phyloP scores from a whole-genome alignment of 768 basidiomycete species.

The Rubroboletus satanas region DNA sequence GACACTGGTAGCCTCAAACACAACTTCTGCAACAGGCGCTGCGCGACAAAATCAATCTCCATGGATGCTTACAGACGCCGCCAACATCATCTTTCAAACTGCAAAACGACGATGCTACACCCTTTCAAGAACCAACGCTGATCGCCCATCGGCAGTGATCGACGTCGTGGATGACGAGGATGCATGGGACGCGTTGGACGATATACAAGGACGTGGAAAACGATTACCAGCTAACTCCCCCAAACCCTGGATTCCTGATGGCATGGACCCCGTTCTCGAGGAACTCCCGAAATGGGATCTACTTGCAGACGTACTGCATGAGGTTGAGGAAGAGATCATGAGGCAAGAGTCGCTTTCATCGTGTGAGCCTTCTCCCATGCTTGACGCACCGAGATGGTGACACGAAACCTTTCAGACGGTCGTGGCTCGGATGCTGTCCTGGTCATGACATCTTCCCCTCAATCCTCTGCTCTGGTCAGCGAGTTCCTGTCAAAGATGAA shows the following conservation, averaged over 20 bases:
- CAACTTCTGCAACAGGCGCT: conserved; percentile 46
- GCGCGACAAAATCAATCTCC: conserved; percentile 68
- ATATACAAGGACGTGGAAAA: conserved; percentile 32
- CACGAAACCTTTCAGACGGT: conserved; percentile 17
- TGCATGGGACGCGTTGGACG: conserved; percentile 70
- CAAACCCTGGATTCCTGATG: conserved; percentile 62
- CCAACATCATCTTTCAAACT: conserved; percentile 76
- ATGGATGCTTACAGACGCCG: conserved; percentile 92
- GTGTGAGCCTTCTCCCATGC: conserved; percentile 6
- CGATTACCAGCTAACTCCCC: conserved; percentile 3
- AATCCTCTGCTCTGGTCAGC: conserved; percentile 67
- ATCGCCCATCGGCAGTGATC: conserved; percentile 27
- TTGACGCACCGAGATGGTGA: neutral
- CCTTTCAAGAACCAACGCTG: conserved; percentile 33
- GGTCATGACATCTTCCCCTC: conserved; percentile 82
- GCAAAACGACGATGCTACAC: conserved; percentile 82
- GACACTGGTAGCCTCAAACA: conserved; percentile 68
- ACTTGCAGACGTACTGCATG: conserved; percentile 78
- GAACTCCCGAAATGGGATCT: conserved; percentile 94
- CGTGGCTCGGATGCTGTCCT: conserved; percentile 74
- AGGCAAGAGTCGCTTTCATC: conserved; percentile 45
- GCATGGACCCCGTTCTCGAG: conserved; percentile 83
- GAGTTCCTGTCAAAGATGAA: conserved; percentile 75
- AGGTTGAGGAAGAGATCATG: conserved; percentile 85
- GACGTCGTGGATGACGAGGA: conserved; percentile 62